phyloP scores from a whole-genome alignment of 208 protist genomes.

The Wallacemonas sp. region DNA sequence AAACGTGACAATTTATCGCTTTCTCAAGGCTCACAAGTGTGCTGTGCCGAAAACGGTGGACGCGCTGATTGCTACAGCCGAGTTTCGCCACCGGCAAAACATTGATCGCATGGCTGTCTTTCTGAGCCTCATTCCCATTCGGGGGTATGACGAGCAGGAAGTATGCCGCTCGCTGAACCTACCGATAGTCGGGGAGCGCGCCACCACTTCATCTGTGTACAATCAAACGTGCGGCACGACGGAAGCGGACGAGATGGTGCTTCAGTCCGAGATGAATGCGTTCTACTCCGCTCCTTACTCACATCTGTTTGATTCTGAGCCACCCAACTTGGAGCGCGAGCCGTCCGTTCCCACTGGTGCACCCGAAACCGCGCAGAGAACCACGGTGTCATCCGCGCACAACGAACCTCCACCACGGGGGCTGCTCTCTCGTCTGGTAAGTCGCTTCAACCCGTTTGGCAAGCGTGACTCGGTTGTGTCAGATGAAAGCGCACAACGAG shows the following conservation, averaged over 20 bases:
- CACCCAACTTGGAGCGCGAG: too few species aligned
- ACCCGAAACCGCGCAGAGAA: background rate
- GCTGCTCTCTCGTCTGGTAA: background rate
- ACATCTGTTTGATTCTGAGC: background rate
- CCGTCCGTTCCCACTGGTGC: too few species aligned
- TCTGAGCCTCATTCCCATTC: constrained; percentile 49
- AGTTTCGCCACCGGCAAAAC: constrained; percentile 49
- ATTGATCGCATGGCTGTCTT: constrained; percentile 59
- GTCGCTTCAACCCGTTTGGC: constrained; percentile 7
- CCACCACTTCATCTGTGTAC: too few species aligned
- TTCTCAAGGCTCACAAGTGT: constrained; percentile 37
- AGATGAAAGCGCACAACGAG: background rate
- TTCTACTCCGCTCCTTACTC: constrained; percentile 9
- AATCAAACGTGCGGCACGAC: too few species aligned
- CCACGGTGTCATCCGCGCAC: background rate
- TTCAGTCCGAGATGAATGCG: background rate
- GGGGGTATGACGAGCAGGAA: constrained; percentile 45
- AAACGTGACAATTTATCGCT: constrained; percentile 40
- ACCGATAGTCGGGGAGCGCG: constrained; percentile 24
- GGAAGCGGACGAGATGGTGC: background rate
- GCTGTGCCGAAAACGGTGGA: constrained; percentile 31
- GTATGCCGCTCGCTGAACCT: constrained; percentile 47
- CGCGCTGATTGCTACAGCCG: constrained; percentile 17
- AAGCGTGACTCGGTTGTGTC: background rate
- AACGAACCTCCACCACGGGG: background rate